Conservation (phyloP, 352 stramenopile species). For the Phytophthora pinifolia region DNA sequence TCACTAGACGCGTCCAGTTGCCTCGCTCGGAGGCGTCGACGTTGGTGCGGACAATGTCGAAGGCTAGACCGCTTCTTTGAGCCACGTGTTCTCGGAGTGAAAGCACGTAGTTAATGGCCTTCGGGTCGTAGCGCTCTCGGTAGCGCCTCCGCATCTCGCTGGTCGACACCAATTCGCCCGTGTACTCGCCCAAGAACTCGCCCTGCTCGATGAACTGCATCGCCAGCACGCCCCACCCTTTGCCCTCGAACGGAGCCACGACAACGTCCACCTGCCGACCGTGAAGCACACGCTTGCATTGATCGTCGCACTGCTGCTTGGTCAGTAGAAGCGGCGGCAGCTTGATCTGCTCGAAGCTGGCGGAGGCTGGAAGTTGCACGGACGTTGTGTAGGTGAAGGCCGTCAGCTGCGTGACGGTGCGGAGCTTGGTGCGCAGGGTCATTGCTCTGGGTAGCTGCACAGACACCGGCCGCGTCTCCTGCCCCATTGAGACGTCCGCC, state of each 20-base stretch:
- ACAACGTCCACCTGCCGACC: slow-evolving; percentile 37
- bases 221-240: slow-evolving; percentile 52
- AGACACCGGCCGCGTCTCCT: slow-evolving; percentile 20
- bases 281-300: slow-evolving; percentile 22
- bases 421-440: slow-evolving; percentile 5
- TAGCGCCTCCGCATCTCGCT: slow-evolving; percentile 42
- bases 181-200: slow-evolving; percentile 65
- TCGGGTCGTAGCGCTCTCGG: slow-evolving; percentile 23
- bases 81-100: slow-evolving; percentile 49
- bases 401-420: slow-evolving; percentile 4
- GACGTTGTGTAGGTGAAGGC: slow-evolving; percentile 38
- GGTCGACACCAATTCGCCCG: slow-evolving; percentile 58
- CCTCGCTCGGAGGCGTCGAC: slow-evolving; percentile 52
- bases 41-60: slow-evolving; percentile 50
- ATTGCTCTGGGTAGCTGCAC: slow-evolving; percentile 6
- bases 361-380: slow-evolving; percentile 26
- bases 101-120: slow-evolving; percentile 52
- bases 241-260: slow-evolving; percentile 24
- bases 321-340: slow-evolving; percentile 24
- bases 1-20: slow-evolving; percentile 70
- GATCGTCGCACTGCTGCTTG: slow-evolving; percentile 24
- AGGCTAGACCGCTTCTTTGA: slow-evolving; percentile 4
- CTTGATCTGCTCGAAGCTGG: slow-evolving; percentile 13
- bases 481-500: slow-evolving; percentile 19
- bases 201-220: slow-evolving; percentile 30